Evolutionary conservation across 129 eudicot species (phyloP), one percentile per base, ranked within the genome.

Genomic region (Artemisia annua): DNA sequence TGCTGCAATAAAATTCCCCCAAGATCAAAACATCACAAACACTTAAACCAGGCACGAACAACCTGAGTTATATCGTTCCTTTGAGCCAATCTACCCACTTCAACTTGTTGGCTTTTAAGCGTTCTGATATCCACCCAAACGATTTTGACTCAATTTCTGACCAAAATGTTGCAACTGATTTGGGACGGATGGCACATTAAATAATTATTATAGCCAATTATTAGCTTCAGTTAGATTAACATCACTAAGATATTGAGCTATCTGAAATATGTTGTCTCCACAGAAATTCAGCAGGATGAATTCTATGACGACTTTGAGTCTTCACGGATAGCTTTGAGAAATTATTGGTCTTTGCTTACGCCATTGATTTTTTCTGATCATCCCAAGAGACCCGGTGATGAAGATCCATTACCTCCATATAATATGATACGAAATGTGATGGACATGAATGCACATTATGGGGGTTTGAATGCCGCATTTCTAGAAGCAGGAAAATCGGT

Each of bases 351-450:
- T 20, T 81, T 94, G 83, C 92, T 94, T 66, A 84, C 97, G 12
- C 98, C 98, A 51, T 80, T 94, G 78, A 94, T 94, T 16, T 94
- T 94, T 77, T 94, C 98, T 67, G 98, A 94, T 85, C 98, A 94
- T 78, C 98, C 98, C 22, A 94, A 94, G 78, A 85, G 98, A 77
- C 97, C 97, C 3, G 98, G 97, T 24, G 98, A 94, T 57, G 98
- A 94, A 86, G 98, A 94, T 71, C 98, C 98, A 4, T 60, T 88
- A 69, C 97, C 98, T 77, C 98, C 98, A 66, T 90, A 87, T 84
- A 94, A 94, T 70, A 90, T 94, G 98, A 76, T 90, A 20, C 85
- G 98, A 10, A 94, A 94, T 78, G 96, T 94, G 74, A 86, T 94
- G 96, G 98, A 94, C 85, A 87, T 94, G 98, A 90, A 81, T 86